These are phyloP conservation scores for Gardenia jasminoides DNA, from an alignment of 257 asterid genomes.

Conservation along the genomic window DNA sequence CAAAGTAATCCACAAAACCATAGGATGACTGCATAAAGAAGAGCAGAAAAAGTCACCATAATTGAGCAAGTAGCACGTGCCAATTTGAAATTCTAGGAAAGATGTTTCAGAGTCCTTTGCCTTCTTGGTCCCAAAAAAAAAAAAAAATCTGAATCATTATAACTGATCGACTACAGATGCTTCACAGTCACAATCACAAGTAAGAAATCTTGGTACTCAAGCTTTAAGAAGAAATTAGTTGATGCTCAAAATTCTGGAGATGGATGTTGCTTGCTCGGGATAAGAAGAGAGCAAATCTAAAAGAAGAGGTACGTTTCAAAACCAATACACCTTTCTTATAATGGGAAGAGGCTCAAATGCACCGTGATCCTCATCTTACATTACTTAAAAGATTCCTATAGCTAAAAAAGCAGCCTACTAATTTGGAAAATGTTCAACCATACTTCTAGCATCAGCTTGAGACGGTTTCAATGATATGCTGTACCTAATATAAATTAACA, in stretches of 20 bases:
- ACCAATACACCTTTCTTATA: not conserved
- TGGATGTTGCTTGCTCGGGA: not conserved
- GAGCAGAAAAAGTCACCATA: constrained; percentile 2
- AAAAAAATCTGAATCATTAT: not conserved
- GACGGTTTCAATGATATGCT: not conserved
- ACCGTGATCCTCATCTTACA: not conserved
- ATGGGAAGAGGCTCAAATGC: not conserved
- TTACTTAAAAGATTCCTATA: not conserved
- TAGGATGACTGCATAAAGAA: constrained; percentile 72
- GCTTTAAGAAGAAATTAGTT: not conserved
- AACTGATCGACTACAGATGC: constrained; percentile 2
- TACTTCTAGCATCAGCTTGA: not conserved
- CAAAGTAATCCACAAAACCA: constrained; percentile 87
- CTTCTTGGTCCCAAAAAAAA: not conserved
- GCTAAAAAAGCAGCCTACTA: not conserved
- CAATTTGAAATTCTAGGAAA: not conserved
- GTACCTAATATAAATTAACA: not conserved
- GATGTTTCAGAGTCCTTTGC: not conserved
- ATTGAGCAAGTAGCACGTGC: not conserved
- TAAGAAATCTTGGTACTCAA: not conserved
- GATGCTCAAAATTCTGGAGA: not conserved
- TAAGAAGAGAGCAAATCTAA: not conserved
- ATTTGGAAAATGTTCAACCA: not conserved
- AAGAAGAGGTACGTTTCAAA: not conserved
- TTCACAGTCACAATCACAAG: too few relatives aligned